These are phyloP conservation scores for Cystofilobasidium capitatum DNA, from an alignment of 768 basidiomycete genomes.

Conservation along the genomic window DNA sequence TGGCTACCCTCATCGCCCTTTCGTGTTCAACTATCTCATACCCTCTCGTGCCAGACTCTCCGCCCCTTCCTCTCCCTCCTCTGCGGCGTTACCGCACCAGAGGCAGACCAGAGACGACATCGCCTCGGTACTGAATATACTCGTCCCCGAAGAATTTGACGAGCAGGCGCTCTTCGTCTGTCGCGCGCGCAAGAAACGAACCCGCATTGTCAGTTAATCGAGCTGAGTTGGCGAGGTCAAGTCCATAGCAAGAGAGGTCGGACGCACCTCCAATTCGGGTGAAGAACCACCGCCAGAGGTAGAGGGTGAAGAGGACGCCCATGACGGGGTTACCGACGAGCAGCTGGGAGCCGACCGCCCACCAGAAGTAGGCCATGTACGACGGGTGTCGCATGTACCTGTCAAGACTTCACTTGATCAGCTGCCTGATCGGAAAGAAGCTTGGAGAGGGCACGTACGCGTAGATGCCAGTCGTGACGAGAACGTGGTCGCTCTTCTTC, in stretches of 20 bases:
- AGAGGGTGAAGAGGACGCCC: slow-evolving; percentile 53
- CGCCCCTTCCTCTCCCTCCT: too few species aligned
- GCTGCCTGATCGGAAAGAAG: background rate
- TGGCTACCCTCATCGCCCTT: too few species aligned
- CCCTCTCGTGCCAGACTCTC: too few species aligned
- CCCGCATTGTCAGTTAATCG: background rate
- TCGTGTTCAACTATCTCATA: too few species aligned
- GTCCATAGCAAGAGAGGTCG: background rate
- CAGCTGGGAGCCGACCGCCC: slow-evolving; percentile 90
- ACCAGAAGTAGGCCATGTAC: slow-evolving; percentile 94
- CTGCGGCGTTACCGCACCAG: slow-evolving; percentile 27
- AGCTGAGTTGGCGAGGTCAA: background rate
- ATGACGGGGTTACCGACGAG: slow-evolving; percentile 76
- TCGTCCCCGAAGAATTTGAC: slow-evolving; percentile 82
- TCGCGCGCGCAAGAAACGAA: background rate
- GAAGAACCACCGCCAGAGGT: slow-evolving; percentile 83
- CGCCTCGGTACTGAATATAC: slow-evolving; percentile 63
- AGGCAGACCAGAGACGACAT: slow-evolving; percentile 80
- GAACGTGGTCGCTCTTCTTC: slow-evolving; percentile 61
- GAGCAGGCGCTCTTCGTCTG: slow-evolving; percentile 73
- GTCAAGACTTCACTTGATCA: background rate
- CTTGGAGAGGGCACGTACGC: slow-evolving; percentile 48
- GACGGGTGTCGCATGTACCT: slow-evolving; percentile 91
- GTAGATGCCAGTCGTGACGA: slow-evolving; percentile 86
- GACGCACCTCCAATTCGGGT: slow-evolving; percentile 63